Conservation (phyloP, 129 eudicot species). For the Lonicera japonica region DNA sequence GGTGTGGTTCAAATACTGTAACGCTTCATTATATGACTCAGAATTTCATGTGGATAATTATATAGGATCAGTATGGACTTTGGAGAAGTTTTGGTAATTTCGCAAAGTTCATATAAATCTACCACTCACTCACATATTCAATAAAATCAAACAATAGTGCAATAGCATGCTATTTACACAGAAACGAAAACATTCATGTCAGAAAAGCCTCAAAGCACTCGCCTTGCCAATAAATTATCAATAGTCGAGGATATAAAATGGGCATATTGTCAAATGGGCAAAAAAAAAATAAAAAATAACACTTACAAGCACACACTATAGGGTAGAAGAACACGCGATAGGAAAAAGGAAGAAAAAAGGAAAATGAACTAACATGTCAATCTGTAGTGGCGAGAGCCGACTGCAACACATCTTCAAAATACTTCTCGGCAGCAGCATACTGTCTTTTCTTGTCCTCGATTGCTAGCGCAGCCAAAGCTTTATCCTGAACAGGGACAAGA, state of each 20-base stretch:
- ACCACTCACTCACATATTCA: not conserved
- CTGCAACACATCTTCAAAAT: conserved; percentile 91
- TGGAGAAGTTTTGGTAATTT: not conserved
- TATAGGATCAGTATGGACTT: not conserved
- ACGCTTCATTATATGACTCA: not conserved
- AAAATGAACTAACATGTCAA: conserved; percentile 5
- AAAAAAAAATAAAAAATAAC: no score
- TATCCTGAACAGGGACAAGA: conserved; percentile 42
- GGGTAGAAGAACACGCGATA: not conserved
- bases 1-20: no score
- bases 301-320: not conserved
- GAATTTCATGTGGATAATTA: not conserved
- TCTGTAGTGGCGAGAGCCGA: conserved; percentile 79
- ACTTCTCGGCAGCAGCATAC: conserved; percentile 89
- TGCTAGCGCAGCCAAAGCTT: conserved; percentile 93
- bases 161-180: not conserved
- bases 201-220: not conserved
- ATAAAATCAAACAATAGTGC: not conserved
- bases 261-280: not conserved
- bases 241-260: not conserved
- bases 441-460: conserved; percentile 92
- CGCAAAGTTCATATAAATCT: not conserved
- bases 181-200: not conserved
- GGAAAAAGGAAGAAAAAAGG: no score
- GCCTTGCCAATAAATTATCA: not conserved